phyloP scores from a whole-genome alignment of 176 grass and related monocot species.

The Cenchrus fungigraminus region DNA sequence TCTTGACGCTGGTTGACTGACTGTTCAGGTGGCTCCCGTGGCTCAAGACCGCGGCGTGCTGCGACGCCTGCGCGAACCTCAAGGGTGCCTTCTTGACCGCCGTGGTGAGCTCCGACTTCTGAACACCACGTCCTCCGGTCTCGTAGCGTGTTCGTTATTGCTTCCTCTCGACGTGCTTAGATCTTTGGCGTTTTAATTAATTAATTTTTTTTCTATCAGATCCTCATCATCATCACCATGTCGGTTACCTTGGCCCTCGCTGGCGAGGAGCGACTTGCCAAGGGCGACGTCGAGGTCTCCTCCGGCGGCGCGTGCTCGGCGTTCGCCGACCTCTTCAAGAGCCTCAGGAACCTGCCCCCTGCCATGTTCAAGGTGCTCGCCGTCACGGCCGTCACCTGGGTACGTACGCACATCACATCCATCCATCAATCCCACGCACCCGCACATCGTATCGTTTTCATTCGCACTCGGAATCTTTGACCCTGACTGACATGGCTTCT shows the following conservation, averaged over 20 bases:
- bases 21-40: constrained; percentile 50
- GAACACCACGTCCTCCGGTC: too few species aligned
- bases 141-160: background rate
- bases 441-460: background rate
- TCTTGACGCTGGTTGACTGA: background rate
- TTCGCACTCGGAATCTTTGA: background rate
- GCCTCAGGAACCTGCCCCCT: constrained; percentile 71
- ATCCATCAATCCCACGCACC: background rate
- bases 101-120: constrained; percentile 28
- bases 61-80: constrained; percentile 55
- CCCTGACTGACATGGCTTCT: background rate
- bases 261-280: constrained; percentile 35
- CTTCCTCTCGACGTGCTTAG: background rate
- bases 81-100: constrained; percentile 62
- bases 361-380: constrained; percentile 78
- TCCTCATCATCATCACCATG: constrained; percentile 51
- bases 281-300: background rate
- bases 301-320: constrained; percentile 10
- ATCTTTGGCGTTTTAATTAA: background rate
- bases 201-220: background rate
- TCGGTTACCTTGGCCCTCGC: constrained; percentile 48
- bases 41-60: constrained; percentile 58
- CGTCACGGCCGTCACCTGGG: constrained; percentile 82
- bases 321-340: constrained; percentile 55
- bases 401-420: background rate